Conservation (phyloP, 2,329 filamentous ascomycete genomes). For the Colletotrichum gloeosporioides region DNA sequence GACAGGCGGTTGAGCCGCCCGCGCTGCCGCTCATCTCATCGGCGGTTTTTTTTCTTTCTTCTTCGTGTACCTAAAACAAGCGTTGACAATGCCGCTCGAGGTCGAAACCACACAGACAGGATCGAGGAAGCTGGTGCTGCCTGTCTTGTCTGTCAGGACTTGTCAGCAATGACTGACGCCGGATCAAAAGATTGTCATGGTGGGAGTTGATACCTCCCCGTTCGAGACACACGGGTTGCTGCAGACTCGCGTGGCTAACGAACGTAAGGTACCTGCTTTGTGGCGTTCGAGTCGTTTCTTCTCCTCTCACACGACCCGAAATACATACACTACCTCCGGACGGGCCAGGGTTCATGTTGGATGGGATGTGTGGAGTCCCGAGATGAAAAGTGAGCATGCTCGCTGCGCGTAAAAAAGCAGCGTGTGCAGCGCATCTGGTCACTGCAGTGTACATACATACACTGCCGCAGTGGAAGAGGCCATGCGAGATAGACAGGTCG, state of each 20-base stretch:
- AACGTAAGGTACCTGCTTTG: conserved; percentile 16
- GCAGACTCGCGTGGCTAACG: conserved; percentile 18
- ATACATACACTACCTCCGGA: neutral
- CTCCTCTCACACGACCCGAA: conserved; percentile 9
- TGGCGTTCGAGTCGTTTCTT: conserved; percentile 9
- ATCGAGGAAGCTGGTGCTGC: neutral
- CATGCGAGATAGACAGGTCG: conserved; percentile 17
- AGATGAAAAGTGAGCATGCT: conserved; percentile 5
- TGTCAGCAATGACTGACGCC: neutral
- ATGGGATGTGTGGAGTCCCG: conserved; percentile 8
- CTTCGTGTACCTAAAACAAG: conserved; percentile 12
- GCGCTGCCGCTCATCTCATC: neutral
- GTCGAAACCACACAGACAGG: neutral
- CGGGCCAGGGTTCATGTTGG: neutral
- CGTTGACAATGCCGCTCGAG: neutral
- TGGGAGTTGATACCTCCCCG: neutral
- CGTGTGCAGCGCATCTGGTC: neutral
- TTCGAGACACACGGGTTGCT: conserved; percentile 8
- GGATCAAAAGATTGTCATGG: neutral
- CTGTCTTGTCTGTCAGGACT: neutral
- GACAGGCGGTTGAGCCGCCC: neutral
- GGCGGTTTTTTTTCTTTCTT: neutral
- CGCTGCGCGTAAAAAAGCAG: neutral
- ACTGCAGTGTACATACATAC: neutral
- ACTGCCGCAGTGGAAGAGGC: neutral